phyloP scores from a whole-genome alignment of 139 green algal species.

The Picochlorum sp. region DNA sequence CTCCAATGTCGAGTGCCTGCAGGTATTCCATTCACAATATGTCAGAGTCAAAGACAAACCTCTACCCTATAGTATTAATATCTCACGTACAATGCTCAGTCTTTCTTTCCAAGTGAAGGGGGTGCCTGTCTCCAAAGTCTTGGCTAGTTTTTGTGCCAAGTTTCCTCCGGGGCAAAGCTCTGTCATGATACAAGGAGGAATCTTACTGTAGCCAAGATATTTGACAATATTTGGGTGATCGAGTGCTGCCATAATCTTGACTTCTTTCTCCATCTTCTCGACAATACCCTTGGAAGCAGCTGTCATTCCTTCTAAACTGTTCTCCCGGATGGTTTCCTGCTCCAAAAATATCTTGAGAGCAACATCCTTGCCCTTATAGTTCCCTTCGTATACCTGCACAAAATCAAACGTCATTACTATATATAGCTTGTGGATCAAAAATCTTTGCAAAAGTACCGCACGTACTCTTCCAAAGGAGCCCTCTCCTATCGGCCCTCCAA shows the following conservation, averaged over 20 bases:
- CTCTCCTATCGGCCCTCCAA: not conserved
- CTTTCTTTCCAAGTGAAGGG: slow-evolving; percentile 26
- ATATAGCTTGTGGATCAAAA: not conserved
- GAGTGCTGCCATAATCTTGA: not conserved
- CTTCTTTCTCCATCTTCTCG: slow-evolving; percentile 3
- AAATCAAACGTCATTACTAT: not conserved
- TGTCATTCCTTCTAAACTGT: not conserved
- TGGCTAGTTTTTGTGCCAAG: slow-evolving; percentile 28
- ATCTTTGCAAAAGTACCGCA: not conserved
- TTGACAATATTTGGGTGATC: slow-evolving; percentile 43
- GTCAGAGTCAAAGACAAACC: too few species aligned
- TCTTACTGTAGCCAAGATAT: slow-evolving; percentile 38
- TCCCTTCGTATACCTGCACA: not conserved
- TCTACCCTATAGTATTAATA: too few species aligned
- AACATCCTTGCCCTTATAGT: not conserved
- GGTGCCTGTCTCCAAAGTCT: not conserved
- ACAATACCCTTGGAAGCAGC: not conserved
- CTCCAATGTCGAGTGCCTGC: slow-evolving; percentile 41
- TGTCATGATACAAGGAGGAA: slow-evolving; percentile 3
- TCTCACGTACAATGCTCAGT: slow-evolving; percentile 10
- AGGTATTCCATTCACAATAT: too few species aligned
- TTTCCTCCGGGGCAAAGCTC: slow-evolving; percentile 25
- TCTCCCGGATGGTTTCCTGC: not conserved
- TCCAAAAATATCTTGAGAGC: not conserved
- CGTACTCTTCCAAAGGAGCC: not conserved